phyloP scores from a whole-genome alignment of 257 asterid species.

The Nicotiana obtusifolia region DNA sequence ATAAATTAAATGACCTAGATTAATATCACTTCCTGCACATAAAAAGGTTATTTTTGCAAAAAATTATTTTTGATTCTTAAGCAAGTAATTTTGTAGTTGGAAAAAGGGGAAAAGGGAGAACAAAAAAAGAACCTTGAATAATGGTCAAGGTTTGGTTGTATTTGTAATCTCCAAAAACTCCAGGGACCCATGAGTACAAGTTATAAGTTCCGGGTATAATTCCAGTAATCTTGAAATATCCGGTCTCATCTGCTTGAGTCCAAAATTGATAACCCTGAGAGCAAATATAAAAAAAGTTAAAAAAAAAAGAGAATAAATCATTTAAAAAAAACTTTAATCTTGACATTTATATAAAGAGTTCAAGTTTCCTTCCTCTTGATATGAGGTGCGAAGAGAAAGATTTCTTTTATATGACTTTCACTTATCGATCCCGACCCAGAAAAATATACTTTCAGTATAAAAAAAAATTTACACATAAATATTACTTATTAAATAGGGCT shows the following conservation, averaged over 20 bases:
- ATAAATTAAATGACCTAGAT: slow-evolving; percentile 25
- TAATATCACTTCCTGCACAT: slow-evolving; percentile 22
- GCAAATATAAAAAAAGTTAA: neutral
- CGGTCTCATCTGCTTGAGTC: neutral
- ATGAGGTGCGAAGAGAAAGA: no score
- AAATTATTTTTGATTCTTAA: neutral
- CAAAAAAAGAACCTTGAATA: neutral
- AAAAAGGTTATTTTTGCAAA: neutral
- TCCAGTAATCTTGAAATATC: slow-evolving; percentile 9
- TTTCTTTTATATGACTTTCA: no score
- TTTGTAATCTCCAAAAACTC: slow-evolving; percentile 18
- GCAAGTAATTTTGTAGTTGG: neutral
- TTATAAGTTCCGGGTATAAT: slow-evolving; percentile 13
- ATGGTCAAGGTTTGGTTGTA: neutral
- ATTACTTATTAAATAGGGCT: no score
- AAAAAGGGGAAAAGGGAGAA: neutral
- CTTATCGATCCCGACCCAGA: no score
- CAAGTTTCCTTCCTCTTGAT: no score
- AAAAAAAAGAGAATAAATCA: neutral
- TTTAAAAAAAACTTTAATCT: neutral
- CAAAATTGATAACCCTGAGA: slow-evolving; percentile 21
- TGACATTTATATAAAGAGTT: neutral
- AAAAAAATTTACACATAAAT: no score
- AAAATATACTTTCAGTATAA: no score
- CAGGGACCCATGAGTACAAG: slow-evolving; percentile 18